Base-by-base conservation (phyloP, 2,329 filamentous ascomycete genomes). In the Magnaporthiopsis incrustans region DNA sequence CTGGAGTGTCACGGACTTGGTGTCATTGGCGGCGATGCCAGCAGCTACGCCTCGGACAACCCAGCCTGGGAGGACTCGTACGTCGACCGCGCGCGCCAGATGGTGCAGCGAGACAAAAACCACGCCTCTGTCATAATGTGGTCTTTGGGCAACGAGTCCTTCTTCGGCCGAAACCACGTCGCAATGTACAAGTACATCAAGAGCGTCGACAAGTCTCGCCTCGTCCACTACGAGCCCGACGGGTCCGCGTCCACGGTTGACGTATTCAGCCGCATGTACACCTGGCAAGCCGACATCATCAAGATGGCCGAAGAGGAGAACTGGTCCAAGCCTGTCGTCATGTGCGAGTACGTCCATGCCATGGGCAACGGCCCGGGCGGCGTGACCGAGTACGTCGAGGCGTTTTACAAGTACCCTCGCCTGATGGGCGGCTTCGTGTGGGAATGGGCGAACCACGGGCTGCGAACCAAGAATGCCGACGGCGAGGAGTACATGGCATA, bases 351-450 rank as follows among this genome's bases (percentile, higher is more conserved):
- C 66, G 71, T 74, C 7, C 79, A 82, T 59, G 85, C 87, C 2
- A 89, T 89, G 86, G 87, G 87, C 1, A 89, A 89, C 67, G 87
- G 85, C 0, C 87, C 87, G 0, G 87, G 87, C 6, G 84, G 81
- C 1, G 79, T 89, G 67, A 82, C 85, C 69, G 86, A 89, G 68
- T 89, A 89, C 67, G 76, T 86, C 61, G 81, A 87, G 32, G 77
- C 80, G 0, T 89, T 89, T 71, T 83, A 84, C 68, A 76, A 78
- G 59, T 78, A 88, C 65, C 79, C 79, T 0, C 76, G 78, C 2
- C 77, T 89, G 0, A 86, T 88, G 72, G 86, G 86, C 14, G 86
- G 86, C 0, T 84, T 82, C 63, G 79, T 85, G n/a, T 86, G 83
- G 82, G 82, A 85, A 67, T 85, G 82, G 82, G 79, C 79, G 0